Base-by-base conservation (phyloP, 495 filamentous ascomycete species). In the Aspergillus wentii region DNA sequence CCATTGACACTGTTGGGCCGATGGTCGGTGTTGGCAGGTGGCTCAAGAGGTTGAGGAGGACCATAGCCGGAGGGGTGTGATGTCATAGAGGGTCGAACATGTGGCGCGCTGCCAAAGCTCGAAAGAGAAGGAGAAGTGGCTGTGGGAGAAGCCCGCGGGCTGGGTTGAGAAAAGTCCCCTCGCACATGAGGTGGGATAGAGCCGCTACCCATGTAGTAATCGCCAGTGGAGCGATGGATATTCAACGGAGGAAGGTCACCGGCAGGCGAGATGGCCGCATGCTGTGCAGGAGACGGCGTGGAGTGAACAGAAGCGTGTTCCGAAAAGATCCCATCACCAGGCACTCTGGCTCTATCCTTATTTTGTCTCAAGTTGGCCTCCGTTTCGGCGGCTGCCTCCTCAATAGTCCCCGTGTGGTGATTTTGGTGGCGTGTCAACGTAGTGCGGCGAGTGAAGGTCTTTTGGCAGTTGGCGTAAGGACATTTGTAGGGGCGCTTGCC, bases 401-500 rank as follows among this genome's bases (percentile, higher is more conserved):
- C 92, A 14, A 98, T 82, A 1, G 90, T 97, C 5, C 90, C 92
- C 19, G 86, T 92, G 52, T 98, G 92, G 40, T 94, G 86, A 41
- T 95, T 95, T 63, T 95, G 88, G 57, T 98, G 92, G 20, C 92
- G 80, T 6, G 94, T 98, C 43, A 98, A 66, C 1, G 92, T 98
- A 3, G 92, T 98, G 25, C 90, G 80, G 22, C 92, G 81, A 2
- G 92, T 98, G 57, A 98, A 98, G 0, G 94, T 98, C 74, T 98
- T 98, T 57, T 95, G 89, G 61, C 92, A 98, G 52, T 97, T 89
- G 10, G 87, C 89, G 52, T 91, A 98, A 1, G 91, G 91, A 61
- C 92, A 98, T 56, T 95, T 94, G 69, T 97, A 98, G 2, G 92
- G 92, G 25, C 92, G 79, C 56, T 94, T 95, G 16, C 92, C 92